Evolutionary conservation across 1,284 basidiomycete genomes (phyloP).

Genomic region (Moesziomyces sp.): DNA sequence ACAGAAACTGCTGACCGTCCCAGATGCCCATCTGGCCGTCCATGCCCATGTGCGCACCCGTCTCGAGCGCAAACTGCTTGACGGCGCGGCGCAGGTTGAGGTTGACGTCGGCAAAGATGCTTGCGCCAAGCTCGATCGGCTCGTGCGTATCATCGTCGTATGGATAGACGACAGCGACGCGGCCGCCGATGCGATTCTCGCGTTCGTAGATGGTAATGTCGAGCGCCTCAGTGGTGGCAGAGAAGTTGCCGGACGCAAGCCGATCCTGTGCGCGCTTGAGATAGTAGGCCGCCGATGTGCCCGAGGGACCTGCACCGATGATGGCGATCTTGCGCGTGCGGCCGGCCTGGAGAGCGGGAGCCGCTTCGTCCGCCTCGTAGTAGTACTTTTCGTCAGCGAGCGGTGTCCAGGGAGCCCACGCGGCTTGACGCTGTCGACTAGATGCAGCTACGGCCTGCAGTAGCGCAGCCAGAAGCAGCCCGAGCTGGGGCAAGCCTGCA

Average conservation of each 20-base stretch:
- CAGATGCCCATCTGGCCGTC: conserved; percentile 72
- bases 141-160: conserved; percentile 73
- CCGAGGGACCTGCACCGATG: conserved; percentile 89
- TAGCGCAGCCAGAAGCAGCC: neutral
- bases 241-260: conserved; percentile 11
- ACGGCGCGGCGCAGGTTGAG: conserved; percentile 72
- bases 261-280: conserved; percentile 72
- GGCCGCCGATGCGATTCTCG: conserved; percentile 80
- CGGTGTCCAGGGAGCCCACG: neutral
- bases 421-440: too few relatives aligned
- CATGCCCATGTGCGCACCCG: conserved; percentile 20
- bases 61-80: conserved; percentile 34
- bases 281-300: conserved; percentile 88
- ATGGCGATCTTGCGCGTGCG: conserved; percentile 74
- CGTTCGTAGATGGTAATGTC: conserved; percentile 86
- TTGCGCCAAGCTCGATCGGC: conserved; percentile 84
- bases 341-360: neutral
- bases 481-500: neutral
- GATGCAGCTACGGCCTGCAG: neutral
- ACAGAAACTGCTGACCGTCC: conserved; percentile 75
- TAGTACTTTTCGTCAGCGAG: neutral
- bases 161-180: conserved; percentile 82
- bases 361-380: neutral
- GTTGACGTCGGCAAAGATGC: conserved; percentile 85
- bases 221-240: conserved; percentile 60